These are phyloP conservation scores for Lepidopterella palustris DNA, from an alignment of 495 filamentous ascomycete genomes.

Conservation along the genomic window DNA sequence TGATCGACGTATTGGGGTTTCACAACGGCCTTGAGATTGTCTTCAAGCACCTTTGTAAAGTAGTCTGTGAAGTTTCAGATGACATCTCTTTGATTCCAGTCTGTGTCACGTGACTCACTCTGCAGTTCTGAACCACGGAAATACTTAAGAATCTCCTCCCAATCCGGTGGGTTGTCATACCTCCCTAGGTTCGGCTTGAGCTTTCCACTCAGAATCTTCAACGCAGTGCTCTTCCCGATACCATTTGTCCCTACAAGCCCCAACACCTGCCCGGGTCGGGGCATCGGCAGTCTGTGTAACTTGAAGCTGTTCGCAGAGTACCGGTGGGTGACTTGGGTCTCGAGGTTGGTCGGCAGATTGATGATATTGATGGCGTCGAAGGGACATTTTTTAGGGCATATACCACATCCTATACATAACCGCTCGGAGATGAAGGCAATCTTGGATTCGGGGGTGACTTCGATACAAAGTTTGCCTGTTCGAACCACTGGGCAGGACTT, in stretches of 20 bases:
- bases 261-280: slow-evolving; percentile 91
- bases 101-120: slow-evolving; percentile 59
- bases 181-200: slow-evolving; percentile 94
- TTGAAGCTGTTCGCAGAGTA: slow-evolving; percentile 99
- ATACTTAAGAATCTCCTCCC: slow-evolving; percentile 97
- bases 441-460: slow-evolving; percentile 82
- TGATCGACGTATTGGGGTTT: slow-evolving; percentile 99
- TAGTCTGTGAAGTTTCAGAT: slow-evolving; percentile 58
- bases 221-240: slow-evolving; percentile 97
- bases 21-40: slow-evolving; percentile 91
- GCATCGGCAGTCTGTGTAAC: slow-evolving; percentile 91
- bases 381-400: slow-evolving; percentile 98
- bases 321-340: slow-evolving; percentile 93
- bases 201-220: slow-evolving; percentile 97
- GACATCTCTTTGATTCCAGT: not conserved
- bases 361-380: slow-evolving; percentile 99
- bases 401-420: slow-evolving; percentile 96
- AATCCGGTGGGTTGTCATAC: slow-evolving; percentile 94
- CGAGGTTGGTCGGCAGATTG: slow-evolving; percentile 97
- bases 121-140: slow-evolving; percentile 96
- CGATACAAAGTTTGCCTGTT: slow-evolving; percentile 94
- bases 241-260: slow-evolving; percentile 97
- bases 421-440: slow-evolving; percentile 97
- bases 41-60: slow-evolving; percentile 95
- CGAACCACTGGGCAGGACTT: slow-evolving; percentile 98